Conservation (phyloP, 2,329 filamentous ascomycete genomes). For the Rachicladosporium sp. region DNA sequence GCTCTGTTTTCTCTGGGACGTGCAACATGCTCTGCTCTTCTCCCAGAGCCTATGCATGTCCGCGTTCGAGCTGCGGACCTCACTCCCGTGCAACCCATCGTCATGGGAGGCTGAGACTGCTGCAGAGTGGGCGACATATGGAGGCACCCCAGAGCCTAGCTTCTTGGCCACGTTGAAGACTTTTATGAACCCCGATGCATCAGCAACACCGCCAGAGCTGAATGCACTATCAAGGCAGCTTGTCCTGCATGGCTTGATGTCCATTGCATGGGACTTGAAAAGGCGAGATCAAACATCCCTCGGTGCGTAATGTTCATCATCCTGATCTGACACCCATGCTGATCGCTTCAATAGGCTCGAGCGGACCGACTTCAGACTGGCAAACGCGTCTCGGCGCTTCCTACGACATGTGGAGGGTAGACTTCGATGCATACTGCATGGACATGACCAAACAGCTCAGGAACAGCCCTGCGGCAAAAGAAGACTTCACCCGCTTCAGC, state of each 20-base stretch:
- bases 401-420: constrained; percentile 46
- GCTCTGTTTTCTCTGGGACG: constrained; percentile 55
- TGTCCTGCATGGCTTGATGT: constrained; percentile 50
- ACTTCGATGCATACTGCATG: constrained; percentile 43
- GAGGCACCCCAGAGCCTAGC: constrained; percentile 14
- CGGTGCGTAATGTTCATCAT: constrained; percentile 24
- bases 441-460: constrained; percentile 24
- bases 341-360: neutral
- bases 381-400: constrained; percentile 39
- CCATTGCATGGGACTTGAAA: constrained; percentile 49
- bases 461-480: constrained; percentile 18
- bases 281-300: constrained; percentile 50
- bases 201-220: constrained; percentile 27
- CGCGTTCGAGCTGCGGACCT: constrained; percentile 47
- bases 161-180: constrained; percentile 45
- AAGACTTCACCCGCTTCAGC: constrained; percentile 36
- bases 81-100: constrained; percentile 42
- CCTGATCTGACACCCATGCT: no score
- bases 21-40: constrained; percentile 51
- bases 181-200: constrained; percentile 37
- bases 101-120: constrained; percentile 47
- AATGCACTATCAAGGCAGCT: constrained; percentile 43
- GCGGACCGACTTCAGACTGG: constrained; percentile 31
- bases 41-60: constrained; percentile 57
- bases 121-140: constrained; percentile 31